These are phyloP conservation scores for Penicillium parvum DNA, from an alignment of 495 filamentous ascomycete species.

Conservation along the genomic window DNA sequence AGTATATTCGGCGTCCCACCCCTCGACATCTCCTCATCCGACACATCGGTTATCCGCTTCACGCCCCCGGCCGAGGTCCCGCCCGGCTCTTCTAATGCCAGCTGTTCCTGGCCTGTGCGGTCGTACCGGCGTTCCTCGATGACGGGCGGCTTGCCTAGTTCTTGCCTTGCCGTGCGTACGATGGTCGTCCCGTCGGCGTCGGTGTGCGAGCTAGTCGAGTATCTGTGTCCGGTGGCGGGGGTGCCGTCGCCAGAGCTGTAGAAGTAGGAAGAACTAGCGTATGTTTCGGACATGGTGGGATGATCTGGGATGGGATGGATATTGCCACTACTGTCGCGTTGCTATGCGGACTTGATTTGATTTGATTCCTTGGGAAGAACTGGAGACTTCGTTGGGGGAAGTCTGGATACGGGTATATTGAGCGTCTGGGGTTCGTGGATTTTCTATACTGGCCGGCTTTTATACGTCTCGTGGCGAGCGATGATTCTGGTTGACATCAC, in stretches of 20 bases:
- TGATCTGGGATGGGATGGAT: neutral
- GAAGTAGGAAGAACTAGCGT: constrained; percentile 30
- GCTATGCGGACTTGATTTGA: too few species aligned
- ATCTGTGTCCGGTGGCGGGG: constrained; percentile 31
- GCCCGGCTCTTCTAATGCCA: constrained; percentile 6
- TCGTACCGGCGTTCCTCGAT: constrained; percentile 38
- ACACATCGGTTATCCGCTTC: constrained; percentile 28
- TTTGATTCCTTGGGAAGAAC: too few species aligned
- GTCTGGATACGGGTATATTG: too few species aligned
- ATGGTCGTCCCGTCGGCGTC: constrained; percentile 33
- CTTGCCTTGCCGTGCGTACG: constrained; percentile 36
- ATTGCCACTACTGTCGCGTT: too few species aligned
- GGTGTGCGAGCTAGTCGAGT: constrained; percentile 33
- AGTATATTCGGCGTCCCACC: constrained; percentile 5
- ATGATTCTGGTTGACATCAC: constrained; percentile 11
- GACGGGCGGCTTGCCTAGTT: constrained; percentile 31
- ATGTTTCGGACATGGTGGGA: constrained; percentile 20
- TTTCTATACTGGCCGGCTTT: too few species aligned
- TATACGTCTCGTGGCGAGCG: constrained; percentile 6
- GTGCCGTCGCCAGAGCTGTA: constrained; percentile 28
- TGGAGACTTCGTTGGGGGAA: too few species aligned
- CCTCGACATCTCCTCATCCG: constrained; percentile 13
- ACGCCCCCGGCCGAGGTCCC: constrained; percentile 23
- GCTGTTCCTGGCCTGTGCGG: constrained; percentile 31
- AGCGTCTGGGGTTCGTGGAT: too few species aligned